Evolutionary conservation across 75 land plant genomes (phyloP).

Genomic region (Picea glauca): DNA sequence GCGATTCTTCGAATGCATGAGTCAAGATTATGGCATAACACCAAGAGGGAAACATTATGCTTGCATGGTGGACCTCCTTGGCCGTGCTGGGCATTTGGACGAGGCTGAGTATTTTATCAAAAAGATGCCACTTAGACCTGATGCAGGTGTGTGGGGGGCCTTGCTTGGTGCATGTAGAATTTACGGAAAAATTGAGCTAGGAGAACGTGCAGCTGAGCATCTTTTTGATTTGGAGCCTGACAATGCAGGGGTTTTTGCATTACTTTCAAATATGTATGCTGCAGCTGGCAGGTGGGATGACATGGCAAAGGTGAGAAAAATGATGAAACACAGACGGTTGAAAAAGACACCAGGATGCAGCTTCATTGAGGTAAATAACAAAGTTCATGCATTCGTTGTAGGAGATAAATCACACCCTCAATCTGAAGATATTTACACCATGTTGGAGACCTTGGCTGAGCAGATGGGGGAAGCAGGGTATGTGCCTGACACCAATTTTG

Average conservation of each 20-base stretch:
- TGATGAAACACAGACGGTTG: neutral
- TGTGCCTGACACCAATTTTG: conserved; percentile 1
- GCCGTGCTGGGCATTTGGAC: conserved; percentile 15
- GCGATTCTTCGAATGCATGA: conserved; percentile 18
- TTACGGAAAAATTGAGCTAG: neutral
- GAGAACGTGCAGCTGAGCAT: neutral
- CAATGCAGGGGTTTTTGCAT: conserved; percentile 2
- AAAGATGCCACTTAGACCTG: neutral
- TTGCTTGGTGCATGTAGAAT: conserved; percentile 19
- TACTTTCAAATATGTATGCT: conserved; percentile 21
- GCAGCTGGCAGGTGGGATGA: conserved; percentile 8
- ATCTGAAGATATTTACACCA: conserved; percentile 1
- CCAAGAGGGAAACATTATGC: conserved; percentile 14
- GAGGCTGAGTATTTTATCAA: conserved; percentile 16
- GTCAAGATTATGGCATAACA: neutral
- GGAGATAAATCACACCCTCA: conserved; percentile 14
- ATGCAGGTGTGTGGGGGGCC: conserved; percentile 15
- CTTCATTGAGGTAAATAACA: conserved; percentile 9
- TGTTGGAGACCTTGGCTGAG: conserved; percentile 4
- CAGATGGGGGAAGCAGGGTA: conserved; percentile 6
- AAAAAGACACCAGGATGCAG: conserved; percentile 9
- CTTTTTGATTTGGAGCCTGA: conserved; percentile 10
- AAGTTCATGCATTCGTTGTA: conserved; percentile 14
- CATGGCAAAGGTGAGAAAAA: conserved; percentile 6
- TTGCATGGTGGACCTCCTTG: conserved; percentile 28